Base-by-base conservation (phyloP, 2,329 filamentous ascomycete species). In the Dothideomycetes sp. region DNA sequence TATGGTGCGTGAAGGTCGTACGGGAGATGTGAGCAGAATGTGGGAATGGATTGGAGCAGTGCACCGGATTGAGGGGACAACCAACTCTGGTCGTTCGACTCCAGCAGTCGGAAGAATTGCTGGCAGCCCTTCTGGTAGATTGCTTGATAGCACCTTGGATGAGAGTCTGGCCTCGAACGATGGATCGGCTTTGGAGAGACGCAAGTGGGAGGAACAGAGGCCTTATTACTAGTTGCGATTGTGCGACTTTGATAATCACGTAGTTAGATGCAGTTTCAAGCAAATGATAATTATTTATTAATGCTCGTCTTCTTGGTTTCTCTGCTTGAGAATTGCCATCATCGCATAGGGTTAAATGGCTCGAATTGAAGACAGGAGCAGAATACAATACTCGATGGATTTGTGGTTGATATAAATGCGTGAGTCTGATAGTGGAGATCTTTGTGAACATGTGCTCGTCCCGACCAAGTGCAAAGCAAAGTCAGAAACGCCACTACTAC, bases 41-140 rank as follows among this genome's bases (percentile, higher is more conserved):
- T 82, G 78, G 78, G 78, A 81, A 53, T 82, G 78, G 78, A 74
- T 80, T 49, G 78, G 78, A 5, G 73, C 74, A 11, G 64, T 74
- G 36, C 51, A 53, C 9, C 44, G 49, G 12, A 46, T 61, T 25
- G 58, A 58, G 46, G 52, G 51, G 12, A n/a, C n/a, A n/a, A n/a
- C n/a, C n/a, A 43, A 19, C 17, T 44, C 45, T 8, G 45, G 54
- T 27, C 47, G 53, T 34, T 50, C 49, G 44, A 56, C 51, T 32
- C 52, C 53, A 23, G 45, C 37, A 19, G 39, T 44, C 4, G 37
- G 47, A 7, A 38, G 41, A 30, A 49, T 48, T 18, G 48, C 49
- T 13, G 49, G 50, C 13, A 18, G 22, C 9, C 32, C 13, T 7
- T 25, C 32, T 15, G 33, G 33, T 25, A 35, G 33, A 13, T 19